These are phyloP conservation scores for Abrus precatorius DNA, from an alignment of 306 rosid species.

Conservation along the genomic window DNA sequence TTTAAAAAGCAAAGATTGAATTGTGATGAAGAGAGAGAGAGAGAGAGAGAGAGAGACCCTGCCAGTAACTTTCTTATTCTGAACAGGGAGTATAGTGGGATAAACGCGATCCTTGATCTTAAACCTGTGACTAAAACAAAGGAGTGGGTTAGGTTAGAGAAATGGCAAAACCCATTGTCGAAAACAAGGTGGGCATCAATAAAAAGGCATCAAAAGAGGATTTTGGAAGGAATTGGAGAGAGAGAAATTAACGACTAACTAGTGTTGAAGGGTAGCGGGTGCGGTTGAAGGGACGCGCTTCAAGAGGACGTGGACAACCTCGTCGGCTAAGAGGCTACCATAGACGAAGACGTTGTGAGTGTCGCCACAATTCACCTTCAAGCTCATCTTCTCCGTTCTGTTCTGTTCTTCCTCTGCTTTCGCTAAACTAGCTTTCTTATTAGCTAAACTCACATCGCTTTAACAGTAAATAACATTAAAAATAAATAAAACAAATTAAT, in stretches of 20 bases:
- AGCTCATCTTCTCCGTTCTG: neutral
- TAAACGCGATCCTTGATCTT: slow-evolving; percentile 88
- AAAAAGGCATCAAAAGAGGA: too few species aligned
- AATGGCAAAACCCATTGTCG: neutral
- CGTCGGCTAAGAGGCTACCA: slow-evolving; percentile 86
- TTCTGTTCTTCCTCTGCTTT: neutral
- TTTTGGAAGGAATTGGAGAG: neutral
- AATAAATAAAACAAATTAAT: too few species aligned
- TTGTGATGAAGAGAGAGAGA: neutral
- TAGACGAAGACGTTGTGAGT: slow-evolving; percentile 82
- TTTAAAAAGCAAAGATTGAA: too few species aligned
- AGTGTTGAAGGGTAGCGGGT: slow-evolving; percentile 65
- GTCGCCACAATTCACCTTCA: neutral
- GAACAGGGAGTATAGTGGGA: slow-evolving; percentile 88
- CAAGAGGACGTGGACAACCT: slow-evolving; percentile 71
- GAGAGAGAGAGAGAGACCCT: slow-evolving; percentile 52
- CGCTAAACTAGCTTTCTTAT: neutral
- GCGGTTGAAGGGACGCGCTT: slow-evolving; percentile 74
- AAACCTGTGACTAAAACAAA: slow-evolving; percentile 69
- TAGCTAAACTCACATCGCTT: neutral
- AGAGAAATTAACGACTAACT: slow-evolving; percentile 56
- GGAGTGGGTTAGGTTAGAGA: neutral
- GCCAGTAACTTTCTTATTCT: slow-evolving; percentile 64
- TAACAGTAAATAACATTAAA: too few species aligned
- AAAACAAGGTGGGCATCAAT: too few species aligned